phyloP scores from a whole-genome alignment of 2,329 filamentous ascomycete species.

The Diatrype stigma region DNA sequence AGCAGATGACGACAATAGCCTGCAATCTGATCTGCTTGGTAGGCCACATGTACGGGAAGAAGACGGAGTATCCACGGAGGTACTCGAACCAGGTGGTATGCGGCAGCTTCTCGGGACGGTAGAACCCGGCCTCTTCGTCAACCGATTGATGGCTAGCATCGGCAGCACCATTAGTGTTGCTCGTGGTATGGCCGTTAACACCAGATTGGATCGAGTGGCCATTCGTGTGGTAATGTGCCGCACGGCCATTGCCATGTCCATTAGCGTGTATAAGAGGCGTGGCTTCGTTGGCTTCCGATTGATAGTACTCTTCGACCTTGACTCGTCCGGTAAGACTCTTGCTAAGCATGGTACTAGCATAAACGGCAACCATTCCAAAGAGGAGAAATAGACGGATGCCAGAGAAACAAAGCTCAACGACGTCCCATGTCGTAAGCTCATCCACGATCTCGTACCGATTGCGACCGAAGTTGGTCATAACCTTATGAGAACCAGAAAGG shows the following conservation, averaged over 20 bases:
- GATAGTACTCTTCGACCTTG: constrained; percentile 37
- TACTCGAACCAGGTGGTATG: constrained; percentile 97
- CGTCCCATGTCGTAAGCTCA: constrained; percentile 48
- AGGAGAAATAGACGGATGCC: constrained; percentile 66
- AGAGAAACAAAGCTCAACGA: constrained; percentile 62
- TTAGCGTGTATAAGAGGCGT: constrained; percentile 54
- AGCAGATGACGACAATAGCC: constrained; percentile 75
- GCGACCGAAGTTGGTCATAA: constrained; percentile 45
- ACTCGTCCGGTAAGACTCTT: constrained; percentile 38
- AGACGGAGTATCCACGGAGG: constrained; percentile 82
- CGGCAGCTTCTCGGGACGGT: constrained; percentile 79
- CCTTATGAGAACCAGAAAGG: constrained; percentile 64
- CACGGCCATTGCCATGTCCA: constrained; percentile 10
- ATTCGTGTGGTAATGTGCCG: constrained; percentile 11
- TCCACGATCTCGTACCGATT: constrained; percentile 35
- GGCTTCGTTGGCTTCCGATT: constrained; percentile 47
- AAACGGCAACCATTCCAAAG: constrained; percentile 57
- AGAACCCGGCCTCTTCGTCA: constrained; percentile 74
- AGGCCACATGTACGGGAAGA: constrained; percentile 97
- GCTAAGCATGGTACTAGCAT: constrained; percentile 44
- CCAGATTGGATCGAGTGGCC: constrained; percentile 12
- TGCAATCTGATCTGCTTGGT: constrained; percentile 71
- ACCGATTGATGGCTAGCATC: constrained; percentile 24
- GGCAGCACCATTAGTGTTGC: constrained; percentile 37
- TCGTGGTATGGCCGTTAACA: constrained; percentile 36